These are phyloP conservation scores for Chytriomyces hyalinus DNA, from an alignment of 192 early-diverging fungal genomes.

Conservation along the genomic window DNA sequence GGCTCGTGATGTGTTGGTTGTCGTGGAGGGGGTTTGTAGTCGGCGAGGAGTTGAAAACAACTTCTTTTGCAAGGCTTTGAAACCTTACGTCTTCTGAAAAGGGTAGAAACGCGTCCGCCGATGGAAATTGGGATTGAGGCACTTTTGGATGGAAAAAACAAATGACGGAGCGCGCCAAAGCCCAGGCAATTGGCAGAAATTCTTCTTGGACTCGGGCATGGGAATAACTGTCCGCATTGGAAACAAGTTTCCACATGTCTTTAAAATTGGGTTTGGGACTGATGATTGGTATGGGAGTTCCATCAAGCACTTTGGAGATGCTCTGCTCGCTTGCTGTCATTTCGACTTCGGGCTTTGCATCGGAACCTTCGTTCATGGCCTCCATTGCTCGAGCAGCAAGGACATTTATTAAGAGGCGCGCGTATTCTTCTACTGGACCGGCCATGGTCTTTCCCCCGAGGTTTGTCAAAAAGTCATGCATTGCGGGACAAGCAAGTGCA, in stretches of 20 bases:
- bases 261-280: constrained; percentile 12
- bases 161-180: constrained; percentile 1
- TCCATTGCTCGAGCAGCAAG: constrained; percentile 33
- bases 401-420: constrained; percentile 40
- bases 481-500: constrained; percentile 28
- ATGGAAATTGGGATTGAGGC: not conserved
- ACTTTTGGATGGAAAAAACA: constrained; percentile 11
- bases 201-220: constrained; percentile 9
- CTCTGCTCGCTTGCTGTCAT: constrained; percentile 1
- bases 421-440: constrained; percentile 39
- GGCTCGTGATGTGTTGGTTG: too few relatives aligned
- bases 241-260: constrained; percentile 19
- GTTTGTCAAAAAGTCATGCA: constrained; percentile 33
- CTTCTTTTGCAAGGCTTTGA: too few relatives aligned
- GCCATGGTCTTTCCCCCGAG: constrained; percentile 1
- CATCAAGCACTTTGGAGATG: not conserved
- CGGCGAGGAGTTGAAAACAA: too few relatives aligned
- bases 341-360: not conserved
- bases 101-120: too few relatives aligned
- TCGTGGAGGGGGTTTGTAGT: too few relatives aligned
- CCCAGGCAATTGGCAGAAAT: not conserved
- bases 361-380: not conserved
- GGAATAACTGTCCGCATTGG: constrained; percentile 10
- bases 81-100: too few relatives aligned
- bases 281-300: constrained; percentile 8